Evolutionary conservation across 1,284 basidiomycete genomes (phyloP), one percentile per base, ranked within the genome.

Genomic region (Boletus albobrunnescens): DNA sequence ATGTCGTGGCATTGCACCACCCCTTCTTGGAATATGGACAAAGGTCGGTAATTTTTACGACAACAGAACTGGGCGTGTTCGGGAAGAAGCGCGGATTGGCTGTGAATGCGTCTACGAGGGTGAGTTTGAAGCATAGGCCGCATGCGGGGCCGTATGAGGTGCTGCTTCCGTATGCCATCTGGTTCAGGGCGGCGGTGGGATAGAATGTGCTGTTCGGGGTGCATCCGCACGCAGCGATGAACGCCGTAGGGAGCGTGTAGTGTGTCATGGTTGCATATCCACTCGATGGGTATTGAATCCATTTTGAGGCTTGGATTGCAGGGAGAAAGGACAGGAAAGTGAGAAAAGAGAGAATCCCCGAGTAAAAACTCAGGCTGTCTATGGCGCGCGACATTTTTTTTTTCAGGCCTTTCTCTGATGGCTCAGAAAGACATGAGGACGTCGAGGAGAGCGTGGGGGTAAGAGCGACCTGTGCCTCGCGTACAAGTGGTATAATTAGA

Each of bases 121-220:
- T 85, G 49, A 90, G 67, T 41, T 82, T 82, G 67, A 90, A 89
- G 71, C 87, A 90, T 47, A 73, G 74, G 32, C 87, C 87, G 57
- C 87, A 89, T 4, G 74, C 76, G 32, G 84, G 80, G 6, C 86
- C 86, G 59, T 81, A 89, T n/a, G 76, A 74, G n/a, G 69, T 73
- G 53, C 77, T 82, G 59, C 82, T 85, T 0, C 87, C 87, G 56
- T 76, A 90, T 2, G 87, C 87, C 73, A 84, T 81, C 57, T 87
- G 81, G 49, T 74, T 85, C 54, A 90, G 66, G 8, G 87, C 87
- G 16, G 81, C 86, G 2, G 87, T 89, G 3, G 87, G 86, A 57
- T 82, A 87, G 57, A 82, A 71, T 23, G 84, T 86, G 58, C 84
- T 87, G 36, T 72, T 70, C 9, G 74, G 74, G 1, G 78, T 81